These are phyloP conservation scores for Diophrys appendiculata DNA, from an alignment of 73 alveolate species.

Conservation along the genomic window DNA sequence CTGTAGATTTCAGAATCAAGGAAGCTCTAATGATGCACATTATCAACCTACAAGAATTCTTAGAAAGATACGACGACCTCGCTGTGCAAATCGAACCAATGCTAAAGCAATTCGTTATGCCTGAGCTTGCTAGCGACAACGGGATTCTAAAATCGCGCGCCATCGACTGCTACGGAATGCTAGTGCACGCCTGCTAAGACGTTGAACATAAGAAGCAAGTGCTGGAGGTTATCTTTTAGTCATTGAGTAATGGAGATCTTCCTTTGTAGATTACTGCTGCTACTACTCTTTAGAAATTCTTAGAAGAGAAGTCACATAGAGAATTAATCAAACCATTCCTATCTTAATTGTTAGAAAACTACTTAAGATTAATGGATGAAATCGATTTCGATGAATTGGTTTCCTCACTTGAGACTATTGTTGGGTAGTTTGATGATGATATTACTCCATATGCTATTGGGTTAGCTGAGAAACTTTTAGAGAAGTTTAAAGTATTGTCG, in stretches of 20 bases:
- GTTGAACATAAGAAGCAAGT: slow-evolving; percentile 40
- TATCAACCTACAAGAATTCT: slow-evolving; percentile 33
- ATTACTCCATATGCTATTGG: slow-evolving; percentile 83
- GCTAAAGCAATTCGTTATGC: slow-evolving; percentile 60
- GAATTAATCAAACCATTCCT: slow-evolving; percentile 66
- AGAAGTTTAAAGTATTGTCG: slow-evolving; percentile 37
- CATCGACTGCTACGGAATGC: slow-evolving; percentile 74
- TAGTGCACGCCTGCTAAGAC: slow-evolving; percentile 59
- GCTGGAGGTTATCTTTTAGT: slow-evolving; percentile 38
- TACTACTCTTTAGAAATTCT: slow-evolving; percentile 60
- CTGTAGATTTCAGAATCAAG: slow-evolving; percentile 61
- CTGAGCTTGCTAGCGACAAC: slow-evolving; percentile 64
- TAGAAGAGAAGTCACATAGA: slow-evolving; percentile 51
- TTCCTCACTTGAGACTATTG: slow-evolving; percentile 86
- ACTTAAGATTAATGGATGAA: slow-evolving; percentile 74
- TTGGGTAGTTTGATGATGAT: slow-evolving; percentile 67
- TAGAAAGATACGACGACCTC: slow-evolving; percentile 27
- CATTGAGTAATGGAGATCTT: slow-evolving; percentile 49
- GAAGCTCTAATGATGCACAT: slow-evolving; percentile 56
- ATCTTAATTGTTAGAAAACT: slow-evolving; percentile 59
- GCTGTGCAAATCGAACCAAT: slow-evolving; percentile 42
- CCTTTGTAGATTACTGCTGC: slow-evolving; percentile 88
- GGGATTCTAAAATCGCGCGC: slow-evolving; percentile 83
- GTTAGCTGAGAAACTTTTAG: slow-evolving; percentile 61
- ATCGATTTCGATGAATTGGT: slow-evolving; percentile 85